Percentiles rank a stretch among this genome's conserved stretches.
These are phyloP conservation scores for Ganoderma lucidum DNA, from an alignment of 1,284 basidiomycete species.

Conservation along the genomic window DNA sequence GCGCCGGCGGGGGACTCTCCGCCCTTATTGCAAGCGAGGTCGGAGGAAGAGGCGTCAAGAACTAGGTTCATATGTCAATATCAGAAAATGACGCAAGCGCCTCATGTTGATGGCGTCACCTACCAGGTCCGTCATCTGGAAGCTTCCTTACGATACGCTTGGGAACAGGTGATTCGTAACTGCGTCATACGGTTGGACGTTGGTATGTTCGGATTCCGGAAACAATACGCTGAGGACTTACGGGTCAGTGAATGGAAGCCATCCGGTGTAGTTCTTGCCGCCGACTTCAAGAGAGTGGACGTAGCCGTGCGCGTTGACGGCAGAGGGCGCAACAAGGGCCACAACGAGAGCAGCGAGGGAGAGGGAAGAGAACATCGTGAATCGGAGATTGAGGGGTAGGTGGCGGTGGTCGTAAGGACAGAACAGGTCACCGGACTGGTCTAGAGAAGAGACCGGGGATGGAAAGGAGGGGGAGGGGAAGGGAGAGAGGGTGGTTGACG, in stretches of 20 bases:
- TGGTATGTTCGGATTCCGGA: background rate
- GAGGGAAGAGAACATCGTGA: constrained; percentile 34
- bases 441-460: constrained; percentile 23
- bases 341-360: constrained; percentile 30
- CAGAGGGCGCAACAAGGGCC: constrained; percentile 27
- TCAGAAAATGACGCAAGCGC: constrained; percentile 7
- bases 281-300: constrained; percentile 34
- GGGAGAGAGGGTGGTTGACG: constrained; percentile 25
- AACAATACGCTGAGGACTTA: constrained; percentile 16
- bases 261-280: constrained; percentile 40
- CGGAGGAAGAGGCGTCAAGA: constrained; percentile 35
- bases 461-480: constrained; percentile 21
- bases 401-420: constrained; percentile 29
- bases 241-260: constrained; percentile 41
- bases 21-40: constrained; percentile 43
- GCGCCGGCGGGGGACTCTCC: constrained; percentile 38
- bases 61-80: constrained; percentile 26
- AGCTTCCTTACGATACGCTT: constrained; percentile 42
- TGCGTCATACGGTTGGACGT: constrained; percentile 16
- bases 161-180: constrained; percentile 33
- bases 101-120: constrained; percentile 20
- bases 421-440: constrained; percentile 25
- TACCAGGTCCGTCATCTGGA: constrained; percentile 43
- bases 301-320: constrained; percentile 40
- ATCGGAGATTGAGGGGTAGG: constrained; percentile 19